Percentiles rank a stretch among this genome's conserved stretches.
Evolutionary conservation across 306 rosid species (phyloP).

Genomic region (Dalbergia cochinchinensis): DNA sequence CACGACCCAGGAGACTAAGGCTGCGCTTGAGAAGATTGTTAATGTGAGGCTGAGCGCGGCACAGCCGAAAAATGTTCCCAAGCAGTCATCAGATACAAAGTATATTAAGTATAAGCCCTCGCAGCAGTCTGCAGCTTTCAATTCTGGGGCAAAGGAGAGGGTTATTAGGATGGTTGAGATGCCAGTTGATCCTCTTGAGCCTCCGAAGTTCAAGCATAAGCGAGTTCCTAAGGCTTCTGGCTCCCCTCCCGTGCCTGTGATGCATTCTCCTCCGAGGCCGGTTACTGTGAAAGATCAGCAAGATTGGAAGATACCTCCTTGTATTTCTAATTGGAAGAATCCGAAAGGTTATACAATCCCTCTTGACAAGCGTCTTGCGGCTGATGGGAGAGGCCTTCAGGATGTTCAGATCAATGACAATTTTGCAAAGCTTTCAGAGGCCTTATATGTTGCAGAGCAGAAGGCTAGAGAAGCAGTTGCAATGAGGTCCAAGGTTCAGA

Average conservation of each 20-base stretch:
- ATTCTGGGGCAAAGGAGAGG: slow-evolving; percentile 90
- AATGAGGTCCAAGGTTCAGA: slow-evolving; percentile 92
- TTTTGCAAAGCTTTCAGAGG: slow-evolving; percentile 86
- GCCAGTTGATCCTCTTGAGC: slow-evolving; percentile 96
- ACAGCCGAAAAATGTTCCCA: slow-evolving; percentile 85
- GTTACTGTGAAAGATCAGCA: slow-evolving; percentile 92
- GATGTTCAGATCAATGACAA: slow-evolving; percentile 91
- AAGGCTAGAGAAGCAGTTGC: slow-evolving; percentile 96
- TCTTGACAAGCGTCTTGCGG: slow-evolving; percentile 88
- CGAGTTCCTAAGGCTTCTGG: slow-evolving; percentile 89
- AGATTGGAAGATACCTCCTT: slow-evolving; percentile 96
- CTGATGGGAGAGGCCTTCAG: slow-evolving; percentile 91
- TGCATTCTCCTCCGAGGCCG: slow-evolving; percentile 95
- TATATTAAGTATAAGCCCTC: slow-evolving; percentile 91
- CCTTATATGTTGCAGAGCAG: slow-evolving; percentile 87
- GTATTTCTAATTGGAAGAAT: slow-evolving; percentile 95
- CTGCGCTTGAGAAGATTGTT: slow-evolving; percentile 88
- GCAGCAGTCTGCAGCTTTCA: slow-evolving; percentile 82
- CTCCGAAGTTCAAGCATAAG: slow-evolving; percentile 94
- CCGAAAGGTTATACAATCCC: slow-evolving; percentile 93
- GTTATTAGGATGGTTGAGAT: slow-evolving; percentile 89
- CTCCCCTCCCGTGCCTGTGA: slow-evolving; percentile 89
- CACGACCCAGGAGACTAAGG: slow-evolving; percentile 78
- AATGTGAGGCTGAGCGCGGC: slow-evolving; percentile 85
- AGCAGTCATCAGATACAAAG: slow-evolving; percentile 72